Base-by-base conservation (phyloP, 805 yeast genomes). In the Cyberlindnera maritima region DNA sequence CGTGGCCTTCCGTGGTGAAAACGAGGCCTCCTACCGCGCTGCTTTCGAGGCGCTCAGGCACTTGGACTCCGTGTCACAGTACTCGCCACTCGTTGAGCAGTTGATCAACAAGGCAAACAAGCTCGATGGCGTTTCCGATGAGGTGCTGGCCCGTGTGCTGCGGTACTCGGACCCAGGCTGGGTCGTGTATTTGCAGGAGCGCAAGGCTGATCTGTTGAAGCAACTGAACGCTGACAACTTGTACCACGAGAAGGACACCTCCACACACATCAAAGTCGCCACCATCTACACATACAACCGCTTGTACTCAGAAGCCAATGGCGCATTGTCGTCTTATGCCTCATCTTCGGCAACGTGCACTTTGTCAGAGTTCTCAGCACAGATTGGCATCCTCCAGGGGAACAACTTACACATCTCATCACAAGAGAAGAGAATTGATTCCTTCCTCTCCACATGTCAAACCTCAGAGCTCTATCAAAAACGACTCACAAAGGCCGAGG, bases 371-470 rank as follows among this genome's bases (percentile, higher is more conserved):
- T 19, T 38, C 12, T 36, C 56, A 3, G 56, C 59, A 2, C 61
- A 60, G 35, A 41, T 54, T n/a, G 59, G 60, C 0, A 32, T 61
- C 1, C 33, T 61, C 8, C 62, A 58, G 35, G 54, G 49, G 4
- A 52, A 46, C 36, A 41, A 44, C 36, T 21, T 28, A 13, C 39
- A 47, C 3, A 44, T 48, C 3, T 35, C 50, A 13, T 47, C 56
- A 10, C 65, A 58, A 39, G 63, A 59, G 28, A 61, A 61, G 38
- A 51, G 52, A 9, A 44, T 58, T 12, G 61, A 60, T 4, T 47
- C 55, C 2, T 58, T 58, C 34, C 18, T 61, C 8, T 42, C 57
- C 6, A 50, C 55, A 13, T 48, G 62, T 3, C 33, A 47, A 28
- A 52, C 62, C 2, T 58, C 53, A 41, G 63, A 61, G 28, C 19